Conservation (phyloP, 2,329 filamentous ascomycete species). For the Zymoseptoria crescenta region DNA sequence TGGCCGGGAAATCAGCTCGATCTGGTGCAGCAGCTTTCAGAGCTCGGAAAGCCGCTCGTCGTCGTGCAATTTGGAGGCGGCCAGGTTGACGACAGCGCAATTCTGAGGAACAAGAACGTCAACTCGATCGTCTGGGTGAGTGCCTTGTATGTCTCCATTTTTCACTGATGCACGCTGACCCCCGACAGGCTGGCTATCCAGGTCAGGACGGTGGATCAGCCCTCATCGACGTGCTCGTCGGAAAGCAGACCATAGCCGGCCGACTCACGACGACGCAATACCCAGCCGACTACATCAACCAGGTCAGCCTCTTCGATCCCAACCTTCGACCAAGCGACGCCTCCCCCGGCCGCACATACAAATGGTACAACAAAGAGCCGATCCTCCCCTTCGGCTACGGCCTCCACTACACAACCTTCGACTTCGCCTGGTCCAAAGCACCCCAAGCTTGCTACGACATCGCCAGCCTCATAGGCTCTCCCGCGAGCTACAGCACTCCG, state of each 20-base stretch:
- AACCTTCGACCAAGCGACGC: slow-evolving; percentile 31
- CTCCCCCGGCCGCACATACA: slow-evolving; percentile 37
- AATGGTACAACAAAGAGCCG: slow-evolving; percentile 35
- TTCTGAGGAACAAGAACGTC: slow-evolving; percentile 34
- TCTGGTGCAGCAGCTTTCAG: slow-evolving; percentile 32
- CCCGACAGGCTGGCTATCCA: slow-evolving; percentile 30
- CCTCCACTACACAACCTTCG: slow-evolving; percentile 39
- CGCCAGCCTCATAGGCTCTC: slow-evolving; percentile 26
- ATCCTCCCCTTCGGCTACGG: slow-evolving; percentile 39
- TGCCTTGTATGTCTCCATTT: slow-evolving; percentile 36
- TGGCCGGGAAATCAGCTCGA: slow-evolving; percentile 39
- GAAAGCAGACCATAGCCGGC: slow-evolving; percentile 35
- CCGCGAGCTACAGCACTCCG: not conserved
- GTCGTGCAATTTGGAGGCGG: slow-evolving; percentile 38
- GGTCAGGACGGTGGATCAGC: slow-evolving; percentile 38
- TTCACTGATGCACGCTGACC: slow-evolving; percentile 15
- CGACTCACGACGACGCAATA: slow-evolving; percentile 34
- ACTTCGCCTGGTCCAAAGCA: slow-evolving; percentile 9
- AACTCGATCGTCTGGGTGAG: slow-evolving; percentile 34
- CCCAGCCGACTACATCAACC: slow-evolving; percentile 32
- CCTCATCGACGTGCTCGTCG: slow-evolving; percentile 36
- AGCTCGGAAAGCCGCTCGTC: slow-evolving; percentile 33
- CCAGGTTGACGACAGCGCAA: slow-evolving; percentile 36
- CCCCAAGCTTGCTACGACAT: slow-evolving; percentile 29
- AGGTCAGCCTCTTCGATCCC: slow-evolving; percentile 17